Base-by-base conservation (phyloP, 306 rosid genomes). In the Vigna angularis region DNA sequence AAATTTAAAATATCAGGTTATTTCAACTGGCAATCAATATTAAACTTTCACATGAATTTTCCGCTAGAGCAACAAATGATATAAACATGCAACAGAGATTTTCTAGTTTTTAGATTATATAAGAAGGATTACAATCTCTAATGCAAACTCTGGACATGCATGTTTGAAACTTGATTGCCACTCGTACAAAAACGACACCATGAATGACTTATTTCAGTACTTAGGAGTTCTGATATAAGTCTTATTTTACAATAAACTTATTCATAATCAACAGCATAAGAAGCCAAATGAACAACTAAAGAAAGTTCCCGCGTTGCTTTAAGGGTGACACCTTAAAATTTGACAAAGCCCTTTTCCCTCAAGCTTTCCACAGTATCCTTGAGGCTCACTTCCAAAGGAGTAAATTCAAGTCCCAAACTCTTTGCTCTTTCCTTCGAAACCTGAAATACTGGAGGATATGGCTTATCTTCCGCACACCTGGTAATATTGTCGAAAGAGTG, bases 351-450 rank as follows among this genome's bases (percentile, higher is more conserved):
- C 85, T 79, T 89, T 89, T 84, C 87, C 85, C 80, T 89, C 85
- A 91, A 72, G 81, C 90, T 86, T 63, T 91, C 96, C 59, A 93
- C 89, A 26, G 93, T 91, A 77, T 93, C 94, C 86, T 77, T 85
- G 52, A 93, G 81, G 76, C 93, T 87, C 76, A 82, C 82, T 34
- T 84, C 88, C 59, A 89, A 34, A 26, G 96, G 96, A 83, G 76
- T 80, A 75, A 74, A 93, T 67, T 89, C 89, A 79, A 91, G 71
- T 38, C 96, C 96, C 83, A 93, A 85, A 72, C 76, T 83, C 84
- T 87, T 84, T 44, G 90, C 86, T 83, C 84, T 93, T 81, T 85
- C 98, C 81, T 85, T 87, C 16, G 93, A 89, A 47, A 89, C 84
- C 62, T 89, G 89, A 73, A 81, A 86, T 20, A 66, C 71, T 36